Evolutionary conservation across 768 basidiomycete species (phyloP), one percentile per base, ranked within the genome.

Genomic region (Phanerochaete sordida): DNA sequence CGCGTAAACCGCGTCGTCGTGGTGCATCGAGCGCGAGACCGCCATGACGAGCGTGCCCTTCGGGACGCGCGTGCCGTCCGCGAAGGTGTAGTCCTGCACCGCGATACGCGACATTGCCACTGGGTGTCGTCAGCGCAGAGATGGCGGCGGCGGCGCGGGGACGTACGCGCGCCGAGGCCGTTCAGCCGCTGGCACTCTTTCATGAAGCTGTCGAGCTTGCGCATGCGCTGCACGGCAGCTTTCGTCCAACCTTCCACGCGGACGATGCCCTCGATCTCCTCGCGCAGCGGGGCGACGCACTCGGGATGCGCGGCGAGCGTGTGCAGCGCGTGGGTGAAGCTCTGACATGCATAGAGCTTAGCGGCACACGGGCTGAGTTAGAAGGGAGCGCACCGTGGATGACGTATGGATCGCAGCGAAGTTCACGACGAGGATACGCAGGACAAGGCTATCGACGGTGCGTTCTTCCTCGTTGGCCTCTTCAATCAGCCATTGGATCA

Each of bases 391-490:
- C 27, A 48, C 47, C 47, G 24, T 48, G 11, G 47, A 26, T 13
- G 54, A 37, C 0, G 79, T 81, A 57, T 82, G 79, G 26, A 69
- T 66, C 3, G 68, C 65, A 71, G 74, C 77, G 53, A 81, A 77
- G 65, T 79, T 79, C 28, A 77, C 64, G 27, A 70, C 64, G 26
- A 80, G 71, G 1, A 80, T 55, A 8, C 73, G 70, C 28, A 61
- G 56, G 0, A 56, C 62, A 19, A 79, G 37, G 35, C 24, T 37
- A 16, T 33, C 16, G 19, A 21, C 19, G 4, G 37, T 37, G 35
- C 37, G 54, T 11, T 44, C 33, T 19, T 56, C 37, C 24, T 35
- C 33, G 9, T 33, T 24, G 23, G 54, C 54, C 24, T 24, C 37
- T 13, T 56, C 54, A 13, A 56, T 56, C 4, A 56, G 54, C 37